These are phyloP conservation scores for Epicoccum sorghinum DNA, from an alignment of 2,329 filamentous ascomycete genomes.

Conservation along the genomic window DNA sequence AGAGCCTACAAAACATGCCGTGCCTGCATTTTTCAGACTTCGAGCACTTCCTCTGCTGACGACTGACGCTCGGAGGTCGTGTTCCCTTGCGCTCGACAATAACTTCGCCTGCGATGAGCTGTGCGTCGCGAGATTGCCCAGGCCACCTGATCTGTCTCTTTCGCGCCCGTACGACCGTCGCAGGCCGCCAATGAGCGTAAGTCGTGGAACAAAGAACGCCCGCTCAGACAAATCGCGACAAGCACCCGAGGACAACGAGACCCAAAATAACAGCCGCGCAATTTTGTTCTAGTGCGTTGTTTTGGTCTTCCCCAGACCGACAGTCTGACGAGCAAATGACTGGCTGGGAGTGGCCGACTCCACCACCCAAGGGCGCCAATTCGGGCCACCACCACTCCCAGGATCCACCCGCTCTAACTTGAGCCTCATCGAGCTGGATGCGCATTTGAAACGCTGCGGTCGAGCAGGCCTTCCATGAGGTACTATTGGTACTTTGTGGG, in stretches of 20 bases:
- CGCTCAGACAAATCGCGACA: constrained; percentile 37
- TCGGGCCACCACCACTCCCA: constrained; percentile 40
- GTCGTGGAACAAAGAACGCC: constrained; percentile 45
- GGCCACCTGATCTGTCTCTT: constrained; percentile 27
- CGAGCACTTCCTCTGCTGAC: constrained; percentile 47
- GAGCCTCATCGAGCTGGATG: constrained; percentile 51
- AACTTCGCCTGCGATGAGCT: constrained; percentile 27
- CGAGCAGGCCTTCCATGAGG: constrained; percentile 47
- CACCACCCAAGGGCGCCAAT: constrained; percentile 47
- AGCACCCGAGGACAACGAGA: constrained; percentile 37
- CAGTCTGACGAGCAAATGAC: constrained; percentile 45
- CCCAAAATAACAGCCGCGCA: constrained; percentile 37
- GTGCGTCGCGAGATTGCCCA: constrained; percentile 34
- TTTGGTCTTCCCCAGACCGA: constrained; percentile 43
- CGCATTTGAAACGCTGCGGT: constrained; percentile 50
- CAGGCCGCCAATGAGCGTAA: constrained; percentile 42
- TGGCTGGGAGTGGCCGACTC: constrained; percentile 45
- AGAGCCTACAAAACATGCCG: constrained; percentile 41
- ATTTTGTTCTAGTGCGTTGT: constrained; percentile 40
- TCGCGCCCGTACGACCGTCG: constrained; percentile 31
- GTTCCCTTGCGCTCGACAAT: constrained; percentile 49
- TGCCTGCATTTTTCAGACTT: constrained; percentile 28
- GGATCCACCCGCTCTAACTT: constrained; percentile 47
- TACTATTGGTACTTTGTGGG: constrained; percentile 45
- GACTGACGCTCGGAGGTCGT: constrained; percentile 41